Base-by-base conservation (phyloP, 2,329 filamentous ascomycete genomes). In the Fusarium coicis region DNA sequence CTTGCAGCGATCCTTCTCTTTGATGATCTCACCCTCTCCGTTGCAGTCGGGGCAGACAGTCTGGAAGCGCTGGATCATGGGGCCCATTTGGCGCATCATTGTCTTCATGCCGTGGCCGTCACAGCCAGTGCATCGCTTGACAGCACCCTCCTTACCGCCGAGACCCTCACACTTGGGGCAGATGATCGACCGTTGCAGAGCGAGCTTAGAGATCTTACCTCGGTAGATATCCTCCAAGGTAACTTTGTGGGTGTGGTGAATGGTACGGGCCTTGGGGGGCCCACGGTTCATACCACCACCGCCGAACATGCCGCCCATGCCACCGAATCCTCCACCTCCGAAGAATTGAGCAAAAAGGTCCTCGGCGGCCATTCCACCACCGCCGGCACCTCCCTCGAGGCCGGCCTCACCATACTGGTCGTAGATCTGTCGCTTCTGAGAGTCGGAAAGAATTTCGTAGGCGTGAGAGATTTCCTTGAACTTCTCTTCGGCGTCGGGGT, bases 61-160 rank as follows among this genome's bases (percentile, higher is more conserved):
- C 88, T 99, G 96, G 91, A 99, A 99, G 66, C 96, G 94, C 87
- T 99, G 97, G 78, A 99, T 98, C 96, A 99, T 99, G 68, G 96
- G 96, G 57, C 96, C 96, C 95, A 99, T 98, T 86, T 99, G 96
- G 82, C 97, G 93, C 96, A 99, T 98, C 96, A 99, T 98, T 44
- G 94, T 98, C 93, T 98, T 98, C 93, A 98, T 97, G 84, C 96
- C 96, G 74, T 93, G 91, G 75, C 96, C 96, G 79, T 97, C 94
- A 83, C 96, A 99, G 80, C 94, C 93, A 44, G 90, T 81, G 85
- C 96, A 99, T 79, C 93, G 93, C 87, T 95, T 96, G 74, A 98
- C 96, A n/a, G 96, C 94, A 74, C 96, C 96, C 75, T 98, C 96
- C 87, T 99, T 99, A 76, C 96, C 96, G 80, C 96, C 96, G 68